Base-by-base conservation (phyloP, 176 grass and related monocot genomes). In the Hsuehochloa calcarea region DNA sequence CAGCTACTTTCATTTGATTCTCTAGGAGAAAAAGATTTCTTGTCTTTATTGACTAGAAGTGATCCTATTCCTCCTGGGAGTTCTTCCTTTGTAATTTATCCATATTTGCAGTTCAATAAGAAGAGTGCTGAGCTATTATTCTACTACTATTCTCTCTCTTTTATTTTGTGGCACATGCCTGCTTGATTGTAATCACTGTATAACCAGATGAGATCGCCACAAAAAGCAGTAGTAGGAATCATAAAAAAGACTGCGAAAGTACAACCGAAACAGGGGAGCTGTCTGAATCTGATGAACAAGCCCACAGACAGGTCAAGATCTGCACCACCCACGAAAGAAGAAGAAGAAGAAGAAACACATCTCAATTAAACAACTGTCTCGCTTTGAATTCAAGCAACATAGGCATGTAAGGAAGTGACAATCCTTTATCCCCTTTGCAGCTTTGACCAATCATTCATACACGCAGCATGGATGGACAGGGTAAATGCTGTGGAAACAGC, bases 311-410 rank as follows among this genome's bases (percentile, higher is more conserved):
- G 23, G 60, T 68, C 61, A 67, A 85, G 49, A 74, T 62, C 61
- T 85, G 68, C 82, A 80, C 14, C 49, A 80, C 45, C 14, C 39
- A 68, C n/a, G 22, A 49, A 80, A 72, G 22, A 1, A 5, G 41
- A 15, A 80, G 23, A 66, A 65, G 29, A 81, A 75, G 29, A 0
- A 43, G 43, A 27, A 61, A 58, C 31, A 54, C 10, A 65, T 64
- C 76, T 63, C 17, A 77, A 65, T 26, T 72, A 44, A 85, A 81
- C 70, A 89, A 70, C 44, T 3, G 23, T 43, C 45, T 86, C 26
- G 37, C 84, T 82, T 90, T 70, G 84, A 86, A 82, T 86, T 82
- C 65, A 86, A 90, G 88, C 65, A 52, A 65, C 43, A 61, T 31
- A 84, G 61, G 74, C 52, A 37, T 65, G 80, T 71, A 40, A 54